Evolutionary conservation across 805 yeast genomes (phyloP).

Genomic region (Alloascoidea hylecoeti): DNA sequence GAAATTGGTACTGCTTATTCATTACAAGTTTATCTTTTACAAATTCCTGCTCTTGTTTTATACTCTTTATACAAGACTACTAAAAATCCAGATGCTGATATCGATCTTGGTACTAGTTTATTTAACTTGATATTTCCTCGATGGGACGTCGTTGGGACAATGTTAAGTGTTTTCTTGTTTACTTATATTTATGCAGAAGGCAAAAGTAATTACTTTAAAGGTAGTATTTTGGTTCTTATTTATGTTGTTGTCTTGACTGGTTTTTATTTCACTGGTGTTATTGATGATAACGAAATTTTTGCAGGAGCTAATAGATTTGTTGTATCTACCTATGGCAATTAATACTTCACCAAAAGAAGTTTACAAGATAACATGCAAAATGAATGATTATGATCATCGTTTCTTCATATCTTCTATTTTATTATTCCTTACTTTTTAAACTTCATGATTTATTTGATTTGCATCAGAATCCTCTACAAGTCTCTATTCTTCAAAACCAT

Average conservation of each 20-base stretch:
- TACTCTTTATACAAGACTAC: conserved; percentile 44
- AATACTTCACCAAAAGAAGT: too few relatives aligned
- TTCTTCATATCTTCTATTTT: too few relatives aligned
- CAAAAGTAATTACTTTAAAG: conserved; percentile 90
- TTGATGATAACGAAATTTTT: conserved; percentile 15
- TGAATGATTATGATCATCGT: too few relatives aligned
- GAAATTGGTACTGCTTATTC: conserved; percentile 98
- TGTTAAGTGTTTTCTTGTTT: conserved; percentile 77
- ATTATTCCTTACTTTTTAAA: too few relatives aligned
- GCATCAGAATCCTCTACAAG: too few relatives aligned
- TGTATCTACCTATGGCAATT: too few relatives aligned
- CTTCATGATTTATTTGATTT: too few relatives aligned
- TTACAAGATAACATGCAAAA: too few relatives aligned
- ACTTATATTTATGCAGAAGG: conserved; percentile 95
- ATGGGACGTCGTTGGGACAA: conserved; percentile 85
- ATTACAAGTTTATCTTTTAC: conserved; percentile 84
- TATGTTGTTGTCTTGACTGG: conserved; percentile 70
- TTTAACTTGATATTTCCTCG: conserved; percentile 84
- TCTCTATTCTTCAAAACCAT: too few relatives aligned
- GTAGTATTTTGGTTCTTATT: conserved; percentile 70
- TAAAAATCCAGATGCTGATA: conserved; percentile 15
- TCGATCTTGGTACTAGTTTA: conserved; percentile 11
- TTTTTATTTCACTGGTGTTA: conserved; percentile 48
- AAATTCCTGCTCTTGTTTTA: conserved; percentile 80
- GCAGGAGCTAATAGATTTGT: neutral